Base-by-base conservation (phyloP, 352 stramenopile species). In the Pseudoperonospora humuli region DNA sequence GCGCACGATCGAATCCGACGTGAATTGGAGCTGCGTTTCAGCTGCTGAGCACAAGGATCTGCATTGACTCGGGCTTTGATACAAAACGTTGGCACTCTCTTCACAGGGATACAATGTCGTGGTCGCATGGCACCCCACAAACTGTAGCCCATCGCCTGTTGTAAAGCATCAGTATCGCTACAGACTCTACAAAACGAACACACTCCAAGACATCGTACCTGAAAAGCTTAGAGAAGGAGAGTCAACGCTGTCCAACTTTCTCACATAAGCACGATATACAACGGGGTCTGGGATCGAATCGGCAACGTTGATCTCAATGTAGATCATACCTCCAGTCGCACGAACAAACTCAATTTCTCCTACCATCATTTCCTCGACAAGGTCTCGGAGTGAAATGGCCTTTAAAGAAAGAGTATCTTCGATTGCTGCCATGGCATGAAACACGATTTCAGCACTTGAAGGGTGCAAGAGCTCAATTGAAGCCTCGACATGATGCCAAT, bases 291-390 rank as follows among this genome's bases (percentile, higher is more conserved):
- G 13, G 2, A 44, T 45, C 0, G 29, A 35, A 11, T 45, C 27
- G 0, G 33, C 33, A 3, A 42, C 38, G 10, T 38, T 31, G 4
- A 67, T 39, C 2, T 43, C 17, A 7, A 81, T n/a, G 11, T 48
- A 33, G 23, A 81, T 55, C 53, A 68, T 67, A 6, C 72, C 72
- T 15, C 69, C 72, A n/a, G 69, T 80, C 2, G 64, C 45, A 0
- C 45, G 35, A 25, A 67, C 2, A 20, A 64, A 39, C 3, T 60
- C 33, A 5, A 76, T 31, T 14, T 33, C 32, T 21, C 58, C 64
- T 6, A 63, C 31, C 1, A 38, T 27, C 1, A 24, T 46, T 28
- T 50, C 40, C n/a, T 46, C 14, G 0, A n/a, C 27, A 0, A 39
- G 33, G 25, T 61, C 51, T 45, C 29, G 35, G 28, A 76, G 33